phyloP scores from a whole-genome alignment of 495 filamentous ascomycete species.

The Daldinia decipiens region DNA sequence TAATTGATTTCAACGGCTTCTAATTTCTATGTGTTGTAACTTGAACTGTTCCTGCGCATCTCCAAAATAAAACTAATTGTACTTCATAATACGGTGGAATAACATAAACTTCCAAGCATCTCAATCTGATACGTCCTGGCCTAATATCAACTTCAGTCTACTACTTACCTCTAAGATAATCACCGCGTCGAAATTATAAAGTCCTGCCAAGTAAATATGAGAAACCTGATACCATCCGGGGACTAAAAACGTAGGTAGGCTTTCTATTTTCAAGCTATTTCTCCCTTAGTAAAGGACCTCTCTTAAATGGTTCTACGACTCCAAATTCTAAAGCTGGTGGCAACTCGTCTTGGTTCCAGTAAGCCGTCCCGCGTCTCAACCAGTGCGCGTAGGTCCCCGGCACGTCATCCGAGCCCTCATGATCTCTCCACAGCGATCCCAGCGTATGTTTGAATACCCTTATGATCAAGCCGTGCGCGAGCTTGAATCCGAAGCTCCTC shows the following conservation, averaged over 20 bases:
- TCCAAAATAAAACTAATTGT: no score
- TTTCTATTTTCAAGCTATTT: slow-evolving; percentile 26
- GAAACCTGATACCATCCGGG: not conserved
- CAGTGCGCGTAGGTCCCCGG: slow-evolving; percentile 59
- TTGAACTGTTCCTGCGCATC: no score
- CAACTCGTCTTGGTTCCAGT: slow-evolving; percentile 53
- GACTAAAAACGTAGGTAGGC: not conserved
- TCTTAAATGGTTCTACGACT: slow-evolving; percentile 53
- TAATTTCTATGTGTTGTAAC: no score
- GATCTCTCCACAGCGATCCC: slow-evolving; percentile 59
- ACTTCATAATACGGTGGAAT: no score
- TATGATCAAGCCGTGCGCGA: slow-evolving; percentile 64
- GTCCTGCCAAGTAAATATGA: not conserved
- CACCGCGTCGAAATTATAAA: no score
- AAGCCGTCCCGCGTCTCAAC: slow-evolving; percentile 55
- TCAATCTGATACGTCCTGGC: no score
- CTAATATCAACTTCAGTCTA: no score
- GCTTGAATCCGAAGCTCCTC: slow-evolving; percentile 62
- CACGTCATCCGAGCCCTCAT: slow-evolving; percentile 57
- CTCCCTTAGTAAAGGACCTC: slow-evolving; percentile 50
- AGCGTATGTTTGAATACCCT: slow-evolving; percentile 56
- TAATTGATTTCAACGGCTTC: not conserved
- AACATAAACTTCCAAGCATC: no score
- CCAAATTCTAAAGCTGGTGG: slow-evolving; percentile 49
- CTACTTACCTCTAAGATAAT: no score